Evolutionary conservation across 1,284 basidiomycete species (phyloP).

Genomic region (Trichosporon ovoides): DNA sequence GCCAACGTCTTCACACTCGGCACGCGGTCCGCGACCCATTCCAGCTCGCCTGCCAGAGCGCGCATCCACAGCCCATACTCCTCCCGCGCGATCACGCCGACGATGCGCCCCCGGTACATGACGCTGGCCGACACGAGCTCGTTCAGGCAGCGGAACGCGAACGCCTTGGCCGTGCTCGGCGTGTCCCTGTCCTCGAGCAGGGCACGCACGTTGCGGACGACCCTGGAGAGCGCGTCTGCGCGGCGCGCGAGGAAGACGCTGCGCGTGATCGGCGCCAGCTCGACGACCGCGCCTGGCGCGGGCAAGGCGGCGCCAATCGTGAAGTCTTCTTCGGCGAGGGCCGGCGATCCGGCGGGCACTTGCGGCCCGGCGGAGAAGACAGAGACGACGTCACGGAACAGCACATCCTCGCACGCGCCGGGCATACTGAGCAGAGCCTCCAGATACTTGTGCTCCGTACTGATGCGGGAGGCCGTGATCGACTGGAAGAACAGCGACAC

Average conservation of each 20-base stretch:
- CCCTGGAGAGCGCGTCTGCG: slow-evolving; percentile 16
- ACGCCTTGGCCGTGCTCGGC: slow-evolving; percentile 29
- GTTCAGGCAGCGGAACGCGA: slow-evolving; percentile 43
- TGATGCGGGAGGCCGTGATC: slow-evolving; percentile 54
- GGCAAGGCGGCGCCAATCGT: background rate
- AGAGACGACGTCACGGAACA: slow-evolving; percentile 25
- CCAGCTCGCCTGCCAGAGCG: background rate
- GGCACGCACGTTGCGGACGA: slow-evolving; percentile 27
- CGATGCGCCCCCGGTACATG: background rate
- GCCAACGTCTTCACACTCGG: background rate
- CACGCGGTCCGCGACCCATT: background rate
- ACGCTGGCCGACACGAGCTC: slow-evolving; percentile 23
- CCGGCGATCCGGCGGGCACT: slow-evolving; percentile 16
- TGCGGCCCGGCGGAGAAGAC: slow-evolving; percentile 10
- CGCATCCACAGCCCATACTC: slow-evolving; percentile 10
- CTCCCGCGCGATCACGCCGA: slow-evolving; percentile 10
- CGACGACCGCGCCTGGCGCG: background rate
- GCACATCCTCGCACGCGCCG: slow-evolving; percentile 26
- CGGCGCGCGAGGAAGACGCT: slow-evolving; percentile 26
- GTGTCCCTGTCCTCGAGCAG: slow-evolving; percentile 25
- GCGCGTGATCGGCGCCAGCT: slow-evolving; percentile 8
- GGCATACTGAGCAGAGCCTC: slow-evolving; percentile 43
- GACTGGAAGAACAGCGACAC: slow-evolving; percentile 58
- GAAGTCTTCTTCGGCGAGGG: slow-evolving; percentile 14
- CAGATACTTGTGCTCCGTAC: slow-evolving; percentile 60